phyloP scores from a whole-genome alignment of 2,329 filamentous ascomycete species.

The Trichophyton mentagrophytes region DNA sequence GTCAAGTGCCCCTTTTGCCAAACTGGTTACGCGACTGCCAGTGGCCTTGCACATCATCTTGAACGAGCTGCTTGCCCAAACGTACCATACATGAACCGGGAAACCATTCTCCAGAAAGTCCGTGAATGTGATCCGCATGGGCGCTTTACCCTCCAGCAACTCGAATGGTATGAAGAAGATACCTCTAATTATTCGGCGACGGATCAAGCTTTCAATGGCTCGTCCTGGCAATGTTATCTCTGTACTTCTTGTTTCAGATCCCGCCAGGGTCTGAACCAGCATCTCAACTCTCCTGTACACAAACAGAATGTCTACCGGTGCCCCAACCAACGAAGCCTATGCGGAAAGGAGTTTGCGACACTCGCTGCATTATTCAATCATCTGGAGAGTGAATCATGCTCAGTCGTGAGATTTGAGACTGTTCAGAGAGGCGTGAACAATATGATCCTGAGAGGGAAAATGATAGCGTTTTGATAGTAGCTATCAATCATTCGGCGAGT shows the following conservation, averaged over 20 bases:
- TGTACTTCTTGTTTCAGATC: constrained; percentile 37
- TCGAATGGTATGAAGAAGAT: constrained; percentile 33
- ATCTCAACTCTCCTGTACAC: constrained; percentile 18
- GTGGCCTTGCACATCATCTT: constrained; percentile 44
- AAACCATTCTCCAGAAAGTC: constrained; percentile 37
- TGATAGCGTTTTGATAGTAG: constrained; percentile 7
- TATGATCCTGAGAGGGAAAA: constrained; percentile 11
- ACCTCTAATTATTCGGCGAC: constrained; percentile 28
- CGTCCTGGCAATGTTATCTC: constrained; percentile 41
- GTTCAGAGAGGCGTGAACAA: constrained; percentile 22
- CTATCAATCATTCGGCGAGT: not conserved
- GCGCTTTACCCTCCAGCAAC: constrained; percentile 39
- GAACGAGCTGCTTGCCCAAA: constrained; percentile 42
- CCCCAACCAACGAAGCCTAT: constrained; percentile 24
- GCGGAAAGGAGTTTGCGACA: constrained; percentile 26
- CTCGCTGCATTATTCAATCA: constrained; percentile 35
- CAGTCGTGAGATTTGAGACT: constrained; percentile 28
- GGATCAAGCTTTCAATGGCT: constrained; percentile 34
- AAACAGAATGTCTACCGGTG: constrained; percentile 37
- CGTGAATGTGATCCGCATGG: constrained; percentile 36
- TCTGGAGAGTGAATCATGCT: constrained; percentile 35
- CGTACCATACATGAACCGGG: constrained; percentile 36
- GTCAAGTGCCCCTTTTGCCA: constrained; percentile 47
- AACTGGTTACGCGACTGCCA: constrained; percentile 35
- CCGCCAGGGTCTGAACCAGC: constrained; percentile 15